A percentile compares a stretch with the other conserved stretches of the same genome.
Evolutionary conservation across 495 filamentous ascomycete species (phyloP).

Genomic region (Aspergillus asperescens): DNA sequence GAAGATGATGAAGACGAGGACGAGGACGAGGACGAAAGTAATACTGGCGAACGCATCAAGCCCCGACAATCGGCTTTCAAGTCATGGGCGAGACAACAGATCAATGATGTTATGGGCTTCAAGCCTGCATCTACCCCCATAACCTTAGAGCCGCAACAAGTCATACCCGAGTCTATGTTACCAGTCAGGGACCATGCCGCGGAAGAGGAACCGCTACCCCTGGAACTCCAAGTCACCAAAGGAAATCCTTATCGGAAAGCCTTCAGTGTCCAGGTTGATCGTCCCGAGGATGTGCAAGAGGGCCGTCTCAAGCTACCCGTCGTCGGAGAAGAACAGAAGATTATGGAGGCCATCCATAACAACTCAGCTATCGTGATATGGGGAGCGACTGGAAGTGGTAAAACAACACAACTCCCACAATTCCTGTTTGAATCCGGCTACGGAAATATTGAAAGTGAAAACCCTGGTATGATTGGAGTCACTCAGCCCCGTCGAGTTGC

Average conservation of each 20-base stretch:
- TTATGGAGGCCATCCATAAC: slow-evolving; percentile 96
- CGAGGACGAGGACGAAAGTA: slow-evolving; percentile 31
- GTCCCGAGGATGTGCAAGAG: slow-evolving; percentile 67
- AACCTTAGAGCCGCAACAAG: slow-evolving; percentile 26
- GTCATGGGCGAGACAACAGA: slow-evolving; percentile 79
- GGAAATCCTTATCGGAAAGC: slow-evolving; percentile 62
- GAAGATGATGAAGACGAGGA: slow-evolving; percentile 22
- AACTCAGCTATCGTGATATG: slow-evolving; percentile 86
- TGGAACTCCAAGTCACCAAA: slow-evolving; percentile 62
- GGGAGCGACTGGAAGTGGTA: slow-evolving; percentile 92
- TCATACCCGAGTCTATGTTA: slow-evolving; percentile 22
- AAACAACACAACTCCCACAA: slow-evolving; percentile 95
- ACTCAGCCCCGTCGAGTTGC: slow-evolving; percentile 93
- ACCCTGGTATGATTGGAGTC: slow-evolving; percentile 87
- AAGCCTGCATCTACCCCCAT: slow-evolving; percentile 42
- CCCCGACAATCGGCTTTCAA: slow-evolving; percentile 75
- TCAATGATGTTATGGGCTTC: slow-evolving; percentile 69
- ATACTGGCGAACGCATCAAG: slow-evolving; percentile 34
- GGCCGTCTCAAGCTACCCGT: slow-evolving; percentile 78
- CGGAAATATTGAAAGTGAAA: slow-evolving; percentile 67
- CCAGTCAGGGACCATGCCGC: slow-evolving; percentile 33
- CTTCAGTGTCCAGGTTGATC: slow-evolving; percentile 66
- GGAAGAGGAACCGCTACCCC: slow-evolving; percentile 73
- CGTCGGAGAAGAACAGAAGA: slow-evolving; percentile 91
- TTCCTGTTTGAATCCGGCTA: slow-evolving; percentile 94